Base-by-base conservation (phyloP, 73 alveolate genomes). In the Paramecium biaurelia region DNA sequence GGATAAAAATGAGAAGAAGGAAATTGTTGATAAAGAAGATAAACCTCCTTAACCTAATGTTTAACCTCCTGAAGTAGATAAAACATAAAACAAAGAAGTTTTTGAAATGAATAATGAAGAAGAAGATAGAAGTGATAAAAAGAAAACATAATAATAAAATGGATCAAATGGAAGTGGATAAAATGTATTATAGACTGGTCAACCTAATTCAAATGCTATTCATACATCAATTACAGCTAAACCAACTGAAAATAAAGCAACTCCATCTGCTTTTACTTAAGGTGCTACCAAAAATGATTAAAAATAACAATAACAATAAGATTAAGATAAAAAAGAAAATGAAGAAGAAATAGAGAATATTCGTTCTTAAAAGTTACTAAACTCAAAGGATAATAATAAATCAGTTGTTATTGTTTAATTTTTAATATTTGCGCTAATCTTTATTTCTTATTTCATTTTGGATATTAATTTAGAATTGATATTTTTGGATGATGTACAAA, bases 321-420 rank as follows among this genome's bases (percentile, higher is more conserved):
- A 89, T 0, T 18, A 89, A 24, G 94, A 89, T 5, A 89, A 89
- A 57, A 89, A 89, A 72, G 85, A 89, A 34, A 89, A 89, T 70
- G 74, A 89, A 43, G 94, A 89, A 26, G 94, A 89, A 49, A 49
- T 49, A 26, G 94, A 89, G 7, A 70, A 89, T 43, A n/a, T 89
- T 1, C 57, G 87, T 11, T 89, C 89, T 1, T 43, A 89, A 26
- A 70, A 89, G 35, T 70, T 89, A 11, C 37, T 89, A 2, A 89
- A 89, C 23, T 89, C 85, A 41, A 89, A 89, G 18, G 94, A 89
- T 89, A 89, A 89, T 56, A 89, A 89, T 26, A 89, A 89, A 72
- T 70, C 85, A 20, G 70, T 89, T 8, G 94, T 89, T 15, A 89
- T 89, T 1, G 70, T 89, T 37, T 20, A 89, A 72, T 89, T 89